phyloP scores from a whole-genome alignment of 352 stramenopile species.

The Phytophthora vignae region DNA sequence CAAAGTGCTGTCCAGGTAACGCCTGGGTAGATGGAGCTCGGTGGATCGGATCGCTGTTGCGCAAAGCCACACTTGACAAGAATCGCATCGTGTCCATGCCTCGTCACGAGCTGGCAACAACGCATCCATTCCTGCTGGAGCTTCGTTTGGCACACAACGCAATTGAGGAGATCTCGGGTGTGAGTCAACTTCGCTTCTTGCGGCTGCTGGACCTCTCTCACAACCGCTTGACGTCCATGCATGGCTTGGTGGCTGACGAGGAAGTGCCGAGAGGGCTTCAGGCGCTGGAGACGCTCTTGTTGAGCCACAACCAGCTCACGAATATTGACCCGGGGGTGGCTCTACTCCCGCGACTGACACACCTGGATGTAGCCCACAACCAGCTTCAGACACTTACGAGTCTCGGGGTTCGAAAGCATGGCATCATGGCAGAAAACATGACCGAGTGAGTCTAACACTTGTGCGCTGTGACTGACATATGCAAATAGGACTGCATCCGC shows the following conservation, averaged over 20 bases:
- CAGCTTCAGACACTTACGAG: constrained; percentile 46
- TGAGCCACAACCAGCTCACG: constrained; percentile 68
- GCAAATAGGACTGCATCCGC: constrained; percentile 50
- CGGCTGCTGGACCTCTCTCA: constrained; percentile 75
- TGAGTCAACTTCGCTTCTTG: constrained; percentile 66
- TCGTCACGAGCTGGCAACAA: constrained; percentile 39
- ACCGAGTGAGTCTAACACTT: background rate
- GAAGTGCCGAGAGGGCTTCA: constrained; percentile 36
- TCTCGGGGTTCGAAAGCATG: constrained; percentile 46
- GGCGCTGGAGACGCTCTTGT: constrained; percentile 55
- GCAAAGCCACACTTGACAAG: constrained; percentile 53
- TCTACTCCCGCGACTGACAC: constrained; percentile 53
- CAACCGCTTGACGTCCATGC: constrained; percentile 61
- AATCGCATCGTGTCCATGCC: constrained; percentile 69
- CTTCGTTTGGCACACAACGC: constrained; percentile 67
- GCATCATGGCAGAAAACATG: background rate
- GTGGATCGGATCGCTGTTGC: constrained; percentile 75
- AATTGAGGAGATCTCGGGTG: constrained; percentile 58
- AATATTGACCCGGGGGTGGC: constrained; percentile 53
- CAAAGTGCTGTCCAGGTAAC: constrained; percentile 56
- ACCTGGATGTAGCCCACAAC: constrained; percentile 71
- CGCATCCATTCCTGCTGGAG: constrained; percentile 75
- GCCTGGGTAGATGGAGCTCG: constrained; percentile 65
- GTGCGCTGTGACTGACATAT: constrained; percentile 1
- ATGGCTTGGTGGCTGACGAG: constrained; percentile 32